Conservation (phyloP, 805 yeast species). For the Saturnispora sekii region DNA sequence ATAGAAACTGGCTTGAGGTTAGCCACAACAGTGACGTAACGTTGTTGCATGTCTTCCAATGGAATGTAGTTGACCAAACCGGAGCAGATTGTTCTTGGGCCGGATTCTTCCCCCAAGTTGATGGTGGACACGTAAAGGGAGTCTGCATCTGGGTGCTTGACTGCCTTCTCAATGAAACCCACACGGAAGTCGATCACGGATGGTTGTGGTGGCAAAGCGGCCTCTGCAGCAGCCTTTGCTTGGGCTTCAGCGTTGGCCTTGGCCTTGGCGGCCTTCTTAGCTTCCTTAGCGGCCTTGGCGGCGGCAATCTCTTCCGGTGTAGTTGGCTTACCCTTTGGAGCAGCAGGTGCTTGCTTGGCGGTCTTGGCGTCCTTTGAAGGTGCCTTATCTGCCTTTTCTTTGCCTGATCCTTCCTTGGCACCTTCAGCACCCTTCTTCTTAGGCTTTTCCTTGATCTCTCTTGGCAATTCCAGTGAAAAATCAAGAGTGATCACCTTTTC, state of each 20-base stretch:
- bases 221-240: conserved; percentile 45
- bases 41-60: conserved; percentile 90
- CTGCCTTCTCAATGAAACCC: conserved; percentile 93
- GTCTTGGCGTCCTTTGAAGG: conserved; percentile 12
- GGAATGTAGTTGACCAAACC: conserved; percentile 88
- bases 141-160: conserved; percentile 97
- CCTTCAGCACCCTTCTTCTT: conserved; percentile 24
- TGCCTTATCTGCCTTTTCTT: conserved; percentile 10
- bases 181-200: conserved; percentile 86
- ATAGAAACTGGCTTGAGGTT: conserved; percentile 95
- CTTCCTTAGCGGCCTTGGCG: conserved; percentile 30
- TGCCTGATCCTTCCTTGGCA: conserved; percentile 8
- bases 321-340: conserved; percentile 18
- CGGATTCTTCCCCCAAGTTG: conserved; percentile 91
- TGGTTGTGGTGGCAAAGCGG: conserved; percentile 65
- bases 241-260: conserved; percentile 48
- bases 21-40: conserved; percentile 84
- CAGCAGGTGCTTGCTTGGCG: conserved; percentile 9
- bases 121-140: conserved; percentile 93
- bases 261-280: conserved; percentile 35
- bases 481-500: conserved; percentile 45
- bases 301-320: conserved; percentile 26
- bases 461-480: conserved; percentile 55
- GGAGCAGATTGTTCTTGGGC: conserved; percentile 97
- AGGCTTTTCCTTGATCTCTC: conserved; percentile 33